These are phyloP conservation scores for Raffaelea albimanens DNA, from an alignment of 2,329 filamentous ascomycete species.

Conservation along the genomic window DNA sequence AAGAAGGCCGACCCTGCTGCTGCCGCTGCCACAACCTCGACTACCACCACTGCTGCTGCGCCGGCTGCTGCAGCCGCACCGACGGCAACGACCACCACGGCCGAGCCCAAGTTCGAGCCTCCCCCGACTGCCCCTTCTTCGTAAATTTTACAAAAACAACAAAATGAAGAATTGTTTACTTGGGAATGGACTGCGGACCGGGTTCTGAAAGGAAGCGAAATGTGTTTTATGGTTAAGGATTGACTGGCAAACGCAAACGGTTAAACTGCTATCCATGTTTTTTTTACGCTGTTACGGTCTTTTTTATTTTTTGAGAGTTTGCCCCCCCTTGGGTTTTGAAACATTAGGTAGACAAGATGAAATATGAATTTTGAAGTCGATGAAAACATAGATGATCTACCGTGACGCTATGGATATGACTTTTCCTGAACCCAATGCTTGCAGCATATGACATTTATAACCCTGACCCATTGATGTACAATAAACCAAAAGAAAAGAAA, in stretches of 20 bases:
- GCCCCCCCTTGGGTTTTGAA: background rate
- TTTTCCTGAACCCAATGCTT: too few species aligned
- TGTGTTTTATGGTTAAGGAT: too few species aligned
- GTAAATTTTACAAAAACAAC: background rate
- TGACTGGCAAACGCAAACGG: too few species aligned
- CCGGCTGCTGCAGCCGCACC: background rate
- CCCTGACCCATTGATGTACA: background rate
- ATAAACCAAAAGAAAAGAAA: background rate
- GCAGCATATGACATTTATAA: too few species aligned
- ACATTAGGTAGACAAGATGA: background rate
- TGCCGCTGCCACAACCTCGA: background rate
- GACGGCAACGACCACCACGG: background rate
- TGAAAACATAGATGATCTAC: background rate
- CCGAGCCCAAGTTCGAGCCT: constrained; percentile 13
- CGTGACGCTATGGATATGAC: too few species aligned
- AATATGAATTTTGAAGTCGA: background rate
- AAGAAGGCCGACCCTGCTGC: constrained; percentile 6
- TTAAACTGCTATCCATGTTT: too few species aligned
- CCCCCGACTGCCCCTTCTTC: constrained; percentile 11
- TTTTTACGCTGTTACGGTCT: too few species aligned
- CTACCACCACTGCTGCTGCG: background rate
- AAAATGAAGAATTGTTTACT: too few species aligned
- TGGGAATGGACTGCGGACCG: too few species aligned
- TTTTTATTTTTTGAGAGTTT: background rate
- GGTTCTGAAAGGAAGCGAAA: too few species aligned